Conservation (phyloP, 768 basidiomycete species). For the Rickenella mellea region DNA sequence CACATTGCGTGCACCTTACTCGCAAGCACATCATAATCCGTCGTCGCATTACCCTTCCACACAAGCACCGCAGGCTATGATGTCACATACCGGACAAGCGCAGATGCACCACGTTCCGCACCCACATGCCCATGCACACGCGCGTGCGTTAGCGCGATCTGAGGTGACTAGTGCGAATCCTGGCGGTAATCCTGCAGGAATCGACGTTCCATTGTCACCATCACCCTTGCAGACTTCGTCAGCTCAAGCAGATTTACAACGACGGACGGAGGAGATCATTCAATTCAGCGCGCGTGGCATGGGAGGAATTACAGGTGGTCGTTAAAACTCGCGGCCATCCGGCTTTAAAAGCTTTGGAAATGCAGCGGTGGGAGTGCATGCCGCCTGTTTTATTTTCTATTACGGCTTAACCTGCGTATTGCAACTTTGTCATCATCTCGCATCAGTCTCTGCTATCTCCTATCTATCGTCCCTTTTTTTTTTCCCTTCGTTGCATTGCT, state of each 20-base stretch:
- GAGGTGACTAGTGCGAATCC: not conserved
- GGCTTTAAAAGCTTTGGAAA: no score
- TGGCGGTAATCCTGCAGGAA: not conserved
- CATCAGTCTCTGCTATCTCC: no score
- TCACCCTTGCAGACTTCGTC: no score
- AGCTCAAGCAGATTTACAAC: not conserved
- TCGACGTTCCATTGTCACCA: not conserved
- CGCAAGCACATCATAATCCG: not conserved
- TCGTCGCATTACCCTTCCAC: not conserved
- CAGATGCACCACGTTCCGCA: not conserved
- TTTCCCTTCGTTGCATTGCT: no score
- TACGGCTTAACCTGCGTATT: no score
- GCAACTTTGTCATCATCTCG: no score
- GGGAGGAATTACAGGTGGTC: no score
- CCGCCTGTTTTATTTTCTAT: no score
- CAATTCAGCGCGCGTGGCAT: not conserved
- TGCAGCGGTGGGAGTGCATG: no score
- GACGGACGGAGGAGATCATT: not conserved
- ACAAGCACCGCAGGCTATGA: not conserved
- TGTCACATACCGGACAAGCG: not conserved
- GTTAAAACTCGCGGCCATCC: no score
- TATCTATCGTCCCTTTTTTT: no score
- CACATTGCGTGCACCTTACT: not conserved
- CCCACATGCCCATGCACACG: not conserved
- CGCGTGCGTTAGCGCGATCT: not conserved